Evolutionary conservation across 306 rosid genomes (phyloP).

Genomic region (Acacia confusa): DNA sequence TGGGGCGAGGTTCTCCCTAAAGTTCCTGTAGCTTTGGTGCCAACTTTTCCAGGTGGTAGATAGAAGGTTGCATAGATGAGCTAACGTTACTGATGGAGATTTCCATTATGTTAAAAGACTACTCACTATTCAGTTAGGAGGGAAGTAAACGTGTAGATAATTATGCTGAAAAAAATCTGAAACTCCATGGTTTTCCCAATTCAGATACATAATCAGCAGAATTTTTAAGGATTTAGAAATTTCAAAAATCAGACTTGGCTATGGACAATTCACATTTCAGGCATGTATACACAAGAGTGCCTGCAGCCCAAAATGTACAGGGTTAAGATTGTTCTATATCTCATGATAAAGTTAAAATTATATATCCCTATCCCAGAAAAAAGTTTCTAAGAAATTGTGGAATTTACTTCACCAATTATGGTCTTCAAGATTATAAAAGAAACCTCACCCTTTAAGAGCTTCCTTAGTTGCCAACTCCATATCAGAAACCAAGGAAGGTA

Average conservation of each 20-base stretch:
- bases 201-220: conserved; percentile 9
- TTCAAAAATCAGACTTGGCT: conserved; percentile 20
- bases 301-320: conserved; percentile 11
- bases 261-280: conserved; percentile 10
- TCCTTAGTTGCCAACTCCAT: conserved; percentile 71
- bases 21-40: neutral
- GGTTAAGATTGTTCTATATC: conserved; percentile 21
- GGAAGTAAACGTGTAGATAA: neutral
- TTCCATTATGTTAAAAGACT: neutral
- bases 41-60: conserved; percentile 5
- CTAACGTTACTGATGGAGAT: neutral
- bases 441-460: conserved; percentile 80
- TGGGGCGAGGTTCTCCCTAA: neutral
- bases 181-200: conserved; percentile 6
- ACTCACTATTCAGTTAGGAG: conserved; percentile 19
- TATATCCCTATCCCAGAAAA: conserved; percentile 14
- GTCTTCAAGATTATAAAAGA: conserved; percentile 26
- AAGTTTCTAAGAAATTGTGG: conserved; percentile 8
- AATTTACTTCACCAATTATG: conserved; percentile 20
- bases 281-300: neutral
- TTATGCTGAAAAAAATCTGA: conserved; percentile 19
- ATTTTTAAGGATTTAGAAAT: conserved; percentile 14
- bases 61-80: conserved; percentile 13
- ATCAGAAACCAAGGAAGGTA: conserved; percentile 68
- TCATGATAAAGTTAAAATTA: neutral